Evolutionary conservation across 2,329 filamentous ascomycete genomes (phyloP), one percentile per base, ranked within the genome.

Genomic region (Penicillium sp.): DNA sequence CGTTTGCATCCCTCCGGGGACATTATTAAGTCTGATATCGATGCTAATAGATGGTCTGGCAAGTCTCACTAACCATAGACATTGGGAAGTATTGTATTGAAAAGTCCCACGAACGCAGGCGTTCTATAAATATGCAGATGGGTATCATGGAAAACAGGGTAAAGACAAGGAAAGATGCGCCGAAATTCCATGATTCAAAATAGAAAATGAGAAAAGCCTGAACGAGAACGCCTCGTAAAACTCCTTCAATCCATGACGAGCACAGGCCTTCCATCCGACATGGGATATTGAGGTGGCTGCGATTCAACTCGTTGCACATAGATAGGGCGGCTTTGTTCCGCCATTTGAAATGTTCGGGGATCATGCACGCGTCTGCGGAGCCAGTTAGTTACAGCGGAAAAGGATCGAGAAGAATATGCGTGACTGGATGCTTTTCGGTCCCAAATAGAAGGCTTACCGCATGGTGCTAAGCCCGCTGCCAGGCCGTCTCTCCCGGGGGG

Each of bases 161-260:
- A 37, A 29, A 39, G 27, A 46, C 26, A 45, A 25, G 23, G 29
- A 46, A 44, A 55, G 52, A 59, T 49, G 53, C n/a, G 43, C 50
- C 47, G 29, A 44, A 23, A 57, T 51, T 50, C 51, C 27, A 54
- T 56, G 53, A 27, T 23, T 42, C 37, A 29, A 50, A 27, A 23
- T 16, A 44, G 42, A 29, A 42, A 55, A 35, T 29, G 23, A 48
- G 26, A 23, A 23, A 45, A 43, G 43, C 19, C 13, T n/a, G 33
- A 19, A 19, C 19, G 21, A 47, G 31, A 46, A 43, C 23, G 21
- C 25, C 21, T 50, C 47, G 29, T 31, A 31, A 31, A 31, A 27
- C 26, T 2, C 4, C 11, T 33, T 63, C 54, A 73, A 63, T 73
- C 71, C 50, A 72, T 64, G 58, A 71, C 67, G 9, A 73, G 55